Base-by-base conservation (phyloP, 2,329 filamentous ascomycete species). In the Fusarium caatingaense region DNA sequence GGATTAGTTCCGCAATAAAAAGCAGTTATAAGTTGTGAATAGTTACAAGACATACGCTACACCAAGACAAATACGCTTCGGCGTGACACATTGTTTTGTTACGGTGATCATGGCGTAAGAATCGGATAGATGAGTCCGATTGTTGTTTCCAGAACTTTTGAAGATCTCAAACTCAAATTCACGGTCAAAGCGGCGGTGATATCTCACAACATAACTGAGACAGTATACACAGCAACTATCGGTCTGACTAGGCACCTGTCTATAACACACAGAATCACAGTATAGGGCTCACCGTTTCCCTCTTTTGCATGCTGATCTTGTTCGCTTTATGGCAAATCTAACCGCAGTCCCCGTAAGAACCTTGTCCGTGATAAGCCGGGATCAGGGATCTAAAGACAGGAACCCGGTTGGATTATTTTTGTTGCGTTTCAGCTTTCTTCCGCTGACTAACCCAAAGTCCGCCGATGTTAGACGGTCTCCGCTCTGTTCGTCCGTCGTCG, bases 41-140 rank as follows among this genome's bases (percentile, higher is more conserved):
- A 7, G 23, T n/a, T n/a, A 5, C 34, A 2, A 37, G 18, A 37
- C 18, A n/a, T n/a, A 37, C 18, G 10, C 34, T 37, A 37, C 6
- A 4, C 6, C 34, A 37, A 12, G 34, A 37, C 9, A 21, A 37
- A 40, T 18, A 28, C 23, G 20, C 49, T 32, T 46, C 59, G 59
- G 59, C 59, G 37, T 64, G 61, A 64, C 59, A 57, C 44, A 64
- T 57, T 41, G 6, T 4, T 37, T 56, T 11, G n/a, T 6, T 30
- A 21, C 41, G 2, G n/a, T 18, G 16, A 23, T 5, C 9, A n/a
- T n/a, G n/a, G 12, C 28, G 18, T 12, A 40, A 40, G 12, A n/a
- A 5, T 45, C 56, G 56, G 56, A 61, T 8, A 13, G 27, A 45
- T 25, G 12, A 25, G 6, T 6, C 56, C 37, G 56, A 41, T 23